Evolutionary conservation across 495 filamentous ascomycete species (phyloP).

Genomic region (Hyaloscypha hepaticicola): DNA sequence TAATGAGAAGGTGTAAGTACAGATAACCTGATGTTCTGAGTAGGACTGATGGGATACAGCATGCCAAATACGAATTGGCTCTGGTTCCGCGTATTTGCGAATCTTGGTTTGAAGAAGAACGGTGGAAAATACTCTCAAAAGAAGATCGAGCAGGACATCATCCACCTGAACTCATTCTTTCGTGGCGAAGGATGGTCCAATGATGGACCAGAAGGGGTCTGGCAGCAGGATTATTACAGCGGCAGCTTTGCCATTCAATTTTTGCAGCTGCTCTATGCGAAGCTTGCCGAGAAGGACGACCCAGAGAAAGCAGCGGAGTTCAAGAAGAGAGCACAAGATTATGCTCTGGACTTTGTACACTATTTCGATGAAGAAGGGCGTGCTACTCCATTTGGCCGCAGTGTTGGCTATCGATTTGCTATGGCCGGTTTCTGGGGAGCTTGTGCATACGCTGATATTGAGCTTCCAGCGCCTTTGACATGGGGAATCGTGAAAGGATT

Average conservation of each 20-base stretch:
- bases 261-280: constrained; percentile 73
- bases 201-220: constrained; percentile 72
- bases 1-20: constrained; percentile 60
- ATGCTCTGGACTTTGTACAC: constrained; percentile 68
- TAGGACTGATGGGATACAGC: constrained; percentile 26
- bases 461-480: constrained; percentile 65
- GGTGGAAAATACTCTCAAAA: constrained; percentile 64
- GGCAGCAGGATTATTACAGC: constrained; percentile 83
- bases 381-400: constrained; percentile 73
- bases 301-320: constrained; percentile 67
- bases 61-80: constrained; percentile 65
- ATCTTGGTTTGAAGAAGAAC: constrained; percentile 67
- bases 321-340: constrained; percentile 60
- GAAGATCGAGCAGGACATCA: constrained; percentile 68
- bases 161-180: constrained; percentile 77
- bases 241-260: constrained; percentile 80
- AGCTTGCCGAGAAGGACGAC: constrained; percentile 66
- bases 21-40: neutral
- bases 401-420: constrained; percentile 75
- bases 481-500: constrained; percentile 72
- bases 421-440: constrained; percentile 83
- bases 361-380: constrained; percentile 63
- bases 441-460: constrained; percentile 70
- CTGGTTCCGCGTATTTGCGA: constrained; percentile 83
- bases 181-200: constrained; percentile 78